These are phyloP conservation scores for Fusarium beomiforme DNA, from an alignment of 2,329 filamentous ascomycete species.

Conservation along the genomic window DNA sequence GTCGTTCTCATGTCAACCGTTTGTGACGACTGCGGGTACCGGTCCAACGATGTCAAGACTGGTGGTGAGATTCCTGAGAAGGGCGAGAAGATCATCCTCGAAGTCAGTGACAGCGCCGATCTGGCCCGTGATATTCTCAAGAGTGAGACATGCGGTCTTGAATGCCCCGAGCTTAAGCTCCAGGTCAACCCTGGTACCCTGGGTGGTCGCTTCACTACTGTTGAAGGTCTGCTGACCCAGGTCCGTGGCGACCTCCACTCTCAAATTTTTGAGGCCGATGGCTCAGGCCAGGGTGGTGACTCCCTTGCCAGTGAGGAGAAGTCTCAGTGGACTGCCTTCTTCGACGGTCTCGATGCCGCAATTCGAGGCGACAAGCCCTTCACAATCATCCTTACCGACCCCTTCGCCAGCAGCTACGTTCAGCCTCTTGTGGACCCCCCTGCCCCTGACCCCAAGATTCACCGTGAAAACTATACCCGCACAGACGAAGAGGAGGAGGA, in stretches of 20 bases:
- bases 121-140: conserved; percentile 94
- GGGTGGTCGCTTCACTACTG: conserved; percentile 94
- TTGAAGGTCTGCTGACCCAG: conserved; percentile 92
- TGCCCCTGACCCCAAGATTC: conserved; percentile 79
- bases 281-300: conserved; percentile 73
- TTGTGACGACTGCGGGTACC: conserved; percentile 91
- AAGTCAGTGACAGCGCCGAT: conserved; percentile 75
- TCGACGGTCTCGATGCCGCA: conserved; percentile 77
- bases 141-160: conserved; percentile 88
- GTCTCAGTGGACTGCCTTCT: conserved; percentile 83
- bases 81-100: conserved; percentile 84
- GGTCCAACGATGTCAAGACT: conserved; percentile 97
- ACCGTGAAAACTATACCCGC: conserved; percentile 82
- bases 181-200: conserved; percentile 93
- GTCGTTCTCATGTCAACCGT: conserved; percentile 95
- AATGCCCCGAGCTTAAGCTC: conserved; percentile 87
- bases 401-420: conserved; percentile 91
- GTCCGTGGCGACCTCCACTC: conserved; percentile 88
- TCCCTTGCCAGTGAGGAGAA: conserved; percentile 75
- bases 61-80: conserved; percentile 89
- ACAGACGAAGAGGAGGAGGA: conserved; percentile 95
- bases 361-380: conserved; percentile 85
- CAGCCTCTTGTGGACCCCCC: conserved; percentile 85
- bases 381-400: conserved; percentile 85
- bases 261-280: conserved; percentile 85